A percentile compares a stretch with the other conserved stretches of the same genome.
Evolutionary conservation across 345 rosid genomes (phyloP).

Genomic region (Syzygium grande): DNA sequence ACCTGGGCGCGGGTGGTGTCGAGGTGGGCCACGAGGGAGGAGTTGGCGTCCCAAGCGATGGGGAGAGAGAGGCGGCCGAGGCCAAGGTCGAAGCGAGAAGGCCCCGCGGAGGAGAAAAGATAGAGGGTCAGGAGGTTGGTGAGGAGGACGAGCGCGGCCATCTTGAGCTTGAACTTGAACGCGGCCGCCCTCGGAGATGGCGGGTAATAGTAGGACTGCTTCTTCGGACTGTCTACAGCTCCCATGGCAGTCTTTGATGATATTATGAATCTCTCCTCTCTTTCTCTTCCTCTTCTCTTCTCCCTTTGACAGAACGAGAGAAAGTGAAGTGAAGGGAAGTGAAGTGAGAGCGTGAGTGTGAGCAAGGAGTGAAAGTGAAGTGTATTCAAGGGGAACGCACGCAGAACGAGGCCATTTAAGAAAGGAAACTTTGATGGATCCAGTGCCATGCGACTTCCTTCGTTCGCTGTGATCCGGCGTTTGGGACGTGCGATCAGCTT

Average conservation of each 20-base stretch:
- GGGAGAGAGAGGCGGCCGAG: background rate
- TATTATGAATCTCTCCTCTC: background rate
- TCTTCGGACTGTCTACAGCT: background rate
- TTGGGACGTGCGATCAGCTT: background rate
- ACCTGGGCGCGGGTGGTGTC: slow-evolving; percentile 23
- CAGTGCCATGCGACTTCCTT: background rate
- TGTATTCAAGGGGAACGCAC: background rate
- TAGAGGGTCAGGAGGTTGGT: slow-evolving; percentile 37
- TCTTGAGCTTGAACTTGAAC: slow-evolving; percentile 22
- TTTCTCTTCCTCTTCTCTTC: background rate
- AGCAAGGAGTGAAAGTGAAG: background rate
- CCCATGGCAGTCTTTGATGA: background rate
- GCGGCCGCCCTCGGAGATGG: background rate
- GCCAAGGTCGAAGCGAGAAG: slow-evolving; percentile 2
- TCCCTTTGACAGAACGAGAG: background rate
- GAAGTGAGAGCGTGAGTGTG: background rate
- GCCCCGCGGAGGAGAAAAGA: slow-evolving; percentile 8
- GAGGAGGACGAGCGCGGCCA: slow-evolving; percentile 17
- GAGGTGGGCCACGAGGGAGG: slow-evolving; percentile 14
- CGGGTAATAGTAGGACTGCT: background rate
- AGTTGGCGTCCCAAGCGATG: background rate
- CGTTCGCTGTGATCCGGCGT: background rate
- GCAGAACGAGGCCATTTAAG: background rate
- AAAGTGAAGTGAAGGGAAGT: background rate
- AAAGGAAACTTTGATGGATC: background rate